Percentiles rank a stretch among this genome's conserved stretches.
Conservation (phyloP, 371 early-diverging fungal species). For the Conidiobolus incongruus region DNA sequence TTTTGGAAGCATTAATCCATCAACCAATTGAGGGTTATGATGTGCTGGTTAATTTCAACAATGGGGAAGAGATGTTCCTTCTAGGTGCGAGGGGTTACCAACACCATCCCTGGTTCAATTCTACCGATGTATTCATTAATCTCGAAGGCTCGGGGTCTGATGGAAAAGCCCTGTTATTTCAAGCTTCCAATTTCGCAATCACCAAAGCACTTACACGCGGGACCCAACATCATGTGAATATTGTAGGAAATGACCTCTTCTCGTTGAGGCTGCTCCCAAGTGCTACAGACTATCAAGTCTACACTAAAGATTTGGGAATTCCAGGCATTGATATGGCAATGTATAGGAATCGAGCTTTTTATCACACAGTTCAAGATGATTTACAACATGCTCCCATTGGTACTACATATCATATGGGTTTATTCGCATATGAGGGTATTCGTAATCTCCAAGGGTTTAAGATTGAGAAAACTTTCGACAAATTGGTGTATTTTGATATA, state of each 20-base stretch:
- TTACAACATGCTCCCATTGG: no score
- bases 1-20: slow-evolving; percentile 6
- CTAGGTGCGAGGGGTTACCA: slow-evolving; percentile 46
- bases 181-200: slow-evolving; percentile 26
- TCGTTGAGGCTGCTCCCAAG: slow-evolving; percentile 31
- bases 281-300: slow-evolving; percentile 46
- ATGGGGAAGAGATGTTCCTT: slow-evolving; percentile 64
- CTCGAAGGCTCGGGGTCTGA: slow-evolving; percentile 62
- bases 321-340: slow-evolving; percentile 58
- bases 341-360: slow-evolving; percentile 35
- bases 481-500: no score
- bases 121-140: slow-evolving; percentile 56
- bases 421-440: no score
- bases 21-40: slow-evolving; percentile 20
- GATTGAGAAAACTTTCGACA: no score
- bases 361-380: slow-evolving; percentile 41
- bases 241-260: slow-evolving; percentile 43
- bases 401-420: no score
- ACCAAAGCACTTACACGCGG: slow-evolving; percentile 13
- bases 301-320: slow-evolving; percentile 19
- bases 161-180: slow-evolving; percentile 45
- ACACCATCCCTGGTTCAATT: slow-evolving; percentile 48
- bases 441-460: no score
- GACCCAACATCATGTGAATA: slow-evolving; percentile 19
- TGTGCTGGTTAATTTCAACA: slow-evolving; percentile 62